A percentile compares a stretch with the other conserved stretches of the same genome.
phyloP scores from a whole-genome alignment of 345 rosid genomes.

The Psidium guajava region DNA sequence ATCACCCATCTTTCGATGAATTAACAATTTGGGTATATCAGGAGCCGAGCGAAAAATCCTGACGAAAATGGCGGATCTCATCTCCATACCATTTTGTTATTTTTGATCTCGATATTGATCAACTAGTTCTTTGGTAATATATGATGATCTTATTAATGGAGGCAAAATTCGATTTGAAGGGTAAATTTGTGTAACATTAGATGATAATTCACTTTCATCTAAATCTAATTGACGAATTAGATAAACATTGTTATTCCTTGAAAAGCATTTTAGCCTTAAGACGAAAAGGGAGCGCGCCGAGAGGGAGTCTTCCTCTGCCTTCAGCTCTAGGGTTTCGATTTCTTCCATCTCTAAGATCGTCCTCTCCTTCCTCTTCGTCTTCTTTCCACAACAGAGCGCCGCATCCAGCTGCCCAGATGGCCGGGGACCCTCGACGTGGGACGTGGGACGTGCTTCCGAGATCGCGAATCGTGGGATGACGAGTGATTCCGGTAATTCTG shows the following conservation, averaged over 20 bases:
- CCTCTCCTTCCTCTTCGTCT: background rate
- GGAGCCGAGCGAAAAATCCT: background rate
- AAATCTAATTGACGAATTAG: no score
- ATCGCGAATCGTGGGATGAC: background rate
- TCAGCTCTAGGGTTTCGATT: no score
- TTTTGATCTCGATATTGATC: background rate
- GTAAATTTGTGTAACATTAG: no score
- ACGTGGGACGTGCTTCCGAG: background rate
- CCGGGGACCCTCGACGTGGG: background rate
- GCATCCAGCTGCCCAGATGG: background rate
- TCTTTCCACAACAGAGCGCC: background rate
- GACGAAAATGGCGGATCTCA: background rate
- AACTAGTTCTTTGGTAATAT: background rate
- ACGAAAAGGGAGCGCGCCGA: no score
- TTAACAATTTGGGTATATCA: background rate
- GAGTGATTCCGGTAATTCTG: background rate
- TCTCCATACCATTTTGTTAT: no score
- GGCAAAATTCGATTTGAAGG: no score
- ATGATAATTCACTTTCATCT: no score
- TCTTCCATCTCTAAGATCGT: background rate
- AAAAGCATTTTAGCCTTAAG: no score
- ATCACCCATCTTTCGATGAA: background rate
- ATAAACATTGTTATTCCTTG: no score
- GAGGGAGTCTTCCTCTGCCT: no score
- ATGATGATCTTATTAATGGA: no score